Base-by-base conservation (phyloP, 257 asterid species). In the Euphrasia confusa region DNA sequence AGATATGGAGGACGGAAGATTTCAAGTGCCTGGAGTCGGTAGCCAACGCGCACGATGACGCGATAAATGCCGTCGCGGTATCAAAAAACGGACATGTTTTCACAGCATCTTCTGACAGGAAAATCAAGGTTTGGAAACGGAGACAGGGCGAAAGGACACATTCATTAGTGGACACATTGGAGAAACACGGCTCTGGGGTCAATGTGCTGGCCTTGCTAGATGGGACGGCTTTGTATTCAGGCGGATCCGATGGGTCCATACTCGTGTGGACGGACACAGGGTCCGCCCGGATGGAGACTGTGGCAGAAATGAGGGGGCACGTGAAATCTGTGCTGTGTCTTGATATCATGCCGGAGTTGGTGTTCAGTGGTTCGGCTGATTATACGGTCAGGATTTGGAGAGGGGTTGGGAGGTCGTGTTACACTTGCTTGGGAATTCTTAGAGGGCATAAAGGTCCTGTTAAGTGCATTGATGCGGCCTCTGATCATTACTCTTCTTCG, bases 341-440 rank as follows among this genome's bases (percentile, higher is more conserved):
- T 66, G 84, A 79, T 17, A 49, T 73, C 12, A 75, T 70, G 11
- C 47, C 76, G 12, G 81, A 84, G 32, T 58, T 83, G 67, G 68
- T 88, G 52, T 83, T 78, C 77, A 81, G 93, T 54, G 96, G 95
- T 2, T 89, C 93, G 13, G 90, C 85, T 30, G 96, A 89, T 63
- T 77, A 74, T 70, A 83, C 93, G 0, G 87, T 86, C 49, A 79
- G 89, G 73, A 63, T 89, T 21, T 89, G 95, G 96, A 79, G 72
- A 63, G 74, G 84, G 58, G 7, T 58, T 42, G 95, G 72, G 71
- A 78, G 71, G 55, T 65, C 64, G 10, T 77, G 79, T 48, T 63
- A 35, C 40, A 2, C 76, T 27, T 89, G 96, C 72, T 48, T 84
- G 49, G 76, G 77, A 7, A 77, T 86, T 68, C 63, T 86, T 57